Evolutionary conservation across 306 rosid genomes (phyloP).

Genomic region (Mucuna pruriens): DNA sequence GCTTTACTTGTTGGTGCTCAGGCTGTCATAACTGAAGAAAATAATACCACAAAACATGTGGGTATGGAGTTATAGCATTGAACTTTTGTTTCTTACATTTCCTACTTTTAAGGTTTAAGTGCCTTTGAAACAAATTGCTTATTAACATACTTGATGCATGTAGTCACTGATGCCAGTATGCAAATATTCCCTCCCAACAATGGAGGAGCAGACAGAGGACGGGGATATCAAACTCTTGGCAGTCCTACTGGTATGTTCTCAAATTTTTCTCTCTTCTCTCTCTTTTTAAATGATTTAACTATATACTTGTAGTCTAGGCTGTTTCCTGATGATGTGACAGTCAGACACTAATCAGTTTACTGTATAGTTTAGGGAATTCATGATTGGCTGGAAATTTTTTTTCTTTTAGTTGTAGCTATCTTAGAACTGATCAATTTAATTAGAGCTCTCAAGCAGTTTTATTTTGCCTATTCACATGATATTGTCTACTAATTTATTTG

Average conservation of each 20-base stretch:
- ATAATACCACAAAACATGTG: conserved; percentile 54
- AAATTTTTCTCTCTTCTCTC: background rate
- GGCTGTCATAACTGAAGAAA: conserved; percentile 71
- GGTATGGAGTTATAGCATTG: conserved; percentile 55
- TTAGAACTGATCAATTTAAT: background rate
- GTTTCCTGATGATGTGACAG: background rate
- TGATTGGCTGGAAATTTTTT: background rate
- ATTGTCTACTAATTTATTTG: background rate
- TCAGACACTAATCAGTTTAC: background rate
- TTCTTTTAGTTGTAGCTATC: conserved; percentile 13
- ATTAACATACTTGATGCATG: background rate
- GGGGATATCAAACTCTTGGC: conserved; percentile 77
- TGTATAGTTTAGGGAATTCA: background rate
- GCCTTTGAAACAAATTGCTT: conserved; percentile 15
- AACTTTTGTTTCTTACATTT: conserved; percentile 1
- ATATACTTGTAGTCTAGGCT: background rate
- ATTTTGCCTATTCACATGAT: conserved; percentile 9
- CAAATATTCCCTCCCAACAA: conserved; percentile 82
- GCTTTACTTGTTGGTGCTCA: conserved; percentile 33
- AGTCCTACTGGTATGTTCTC: conserved; percentile 67
- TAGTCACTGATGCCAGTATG: conserved; percentile 74
- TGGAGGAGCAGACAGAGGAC: conserved; percentile 67
- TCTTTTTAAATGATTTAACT: background rate
- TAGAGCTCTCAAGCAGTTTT: background rate
- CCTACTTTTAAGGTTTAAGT: conserved; percentile 26